These are phyloP conservation scores for Boletus fagicola DNA, from an alignment of 768 basidiomycete species.

Conservation along the genomic window DNA sequence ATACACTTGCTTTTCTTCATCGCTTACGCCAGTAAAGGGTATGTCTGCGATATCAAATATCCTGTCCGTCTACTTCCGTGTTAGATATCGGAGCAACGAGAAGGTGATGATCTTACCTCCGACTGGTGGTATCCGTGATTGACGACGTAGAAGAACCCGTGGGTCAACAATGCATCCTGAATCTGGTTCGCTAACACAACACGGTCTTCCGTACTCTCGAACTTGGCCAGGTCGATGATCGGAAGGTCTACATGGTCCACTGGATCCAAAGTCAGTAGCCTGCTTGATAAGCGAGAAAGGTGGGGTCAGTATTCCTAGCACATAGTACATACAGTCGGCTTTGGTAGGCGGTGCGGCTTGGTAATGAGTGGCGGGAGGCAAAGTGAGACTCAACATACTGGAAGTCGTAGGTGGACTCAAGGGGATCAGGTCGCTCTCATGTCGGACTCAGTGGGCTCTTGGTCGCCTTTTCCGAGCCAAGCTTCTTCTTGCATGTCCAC, in stretches of 20 bases:
- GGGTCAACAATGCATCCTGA: conserved; percentile 44
- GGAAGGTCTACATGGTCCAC: conserved; percentile 52
- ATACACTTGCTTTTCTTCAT: conserved; percentile 45
- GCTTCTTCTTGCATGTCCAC: background rate
- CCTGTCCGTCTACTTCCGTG: conserved; percentile 39
- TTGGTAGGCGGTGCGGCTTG: conserved; percentile 35
- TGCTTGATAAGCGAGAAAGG: background rate
- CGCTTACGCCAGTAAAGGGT: conserved; percentile 40
- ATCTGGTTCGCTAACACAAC: conserved; percentile 39
- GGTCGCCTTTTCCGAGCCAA: background rate
- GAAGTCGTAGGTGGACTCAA: background rate
- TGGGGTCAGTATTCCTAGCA: background rate
- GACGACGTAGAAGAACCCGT: conserved; percentile 44
- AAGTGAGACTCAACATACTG: conserved; percentile 32
- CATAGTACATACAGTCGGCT: conserved; percentile 32
- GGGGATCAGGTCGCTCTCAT: background rate
- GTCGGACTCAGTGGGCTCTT: background rate
- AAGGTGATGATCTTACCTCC: conserved; percentile 23
- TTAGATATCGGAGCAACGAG: conserved; percentile 24
- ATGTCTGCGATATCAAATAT: conserved; percentile 51
- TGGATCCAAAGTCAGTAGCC: conserved; percentile 24
- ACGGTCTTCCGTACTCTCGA: conserved; percentile 38
- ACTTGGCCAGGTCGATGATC: conserved; percentile 49
- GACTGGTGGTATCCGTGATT: conserved; percentile 40
- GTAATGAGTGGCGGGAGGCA: conserved; percentile 40